phyloP scores from a whole-genome alignment of 805 yeast species.

The Candida ficus region DNA sequence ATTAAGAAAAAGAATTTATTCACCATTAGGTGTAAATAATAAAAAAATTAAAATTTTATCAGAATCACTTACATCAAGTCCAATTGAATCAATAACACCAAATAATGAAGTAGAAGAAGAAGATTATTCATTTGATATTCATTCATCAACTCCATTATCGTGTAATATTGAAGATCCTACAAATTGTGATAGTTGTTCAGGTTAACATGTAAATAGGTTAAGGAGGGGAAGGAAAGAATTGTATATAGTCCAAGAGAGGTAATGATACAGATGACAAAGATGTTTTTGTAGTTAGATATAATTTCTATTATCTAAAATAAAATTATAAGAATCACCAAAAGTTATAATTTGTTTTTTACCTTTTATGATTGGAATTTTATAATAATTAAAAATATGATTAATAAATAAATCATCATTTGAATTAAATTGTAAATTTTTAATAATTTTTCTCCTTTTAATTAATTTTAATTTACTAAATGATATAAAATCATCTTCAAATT shows the following conservation, averaged over 20 bases:
- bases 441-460: too few relatives aligned
- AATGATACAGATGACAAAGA: too few relatives aligned
- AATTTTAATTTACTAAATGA: too few relatives aligned
- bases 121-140: slow-evolving; percentile 12
- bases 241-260: neutral
- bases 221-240: neutral
- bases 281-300: too few relatives aligned
- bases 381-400: too few relatives aligned
- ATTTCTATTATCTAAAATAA: too few relatives aligned
- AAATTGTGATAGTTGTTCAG: slow-evolving; percentile 36
- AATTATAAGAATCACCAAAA: too few relatives aligned
- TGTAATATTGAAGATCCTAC: slow-evolving; percentile 20
- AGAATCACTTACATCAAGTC: neutral
- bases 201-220: slow-evolving; percentile 16
- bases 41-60: neutral
- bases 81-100: neutral
- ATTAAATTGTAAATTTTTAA: too few relatives aligned
- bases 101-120: neutral
- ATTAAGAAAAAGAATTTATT: neutral
- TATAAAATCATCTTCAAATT: too few relatives aligned
- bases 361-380: too few relatives aligned
- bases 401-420: too few relatives aligned
- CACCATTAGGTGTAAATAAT: neutral
- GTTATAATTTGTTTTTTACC: too few relatives aligned
- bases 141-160: slow-evolving; percentile 14